A percentile compares a stretch with the other conserved stretches of the same genome.
These are phyloP conservation scores for Amylostereum areolatum DNA, from an alignment of 1,284 basidiomycete genomes.

Conservation along the genomic window DNA sequence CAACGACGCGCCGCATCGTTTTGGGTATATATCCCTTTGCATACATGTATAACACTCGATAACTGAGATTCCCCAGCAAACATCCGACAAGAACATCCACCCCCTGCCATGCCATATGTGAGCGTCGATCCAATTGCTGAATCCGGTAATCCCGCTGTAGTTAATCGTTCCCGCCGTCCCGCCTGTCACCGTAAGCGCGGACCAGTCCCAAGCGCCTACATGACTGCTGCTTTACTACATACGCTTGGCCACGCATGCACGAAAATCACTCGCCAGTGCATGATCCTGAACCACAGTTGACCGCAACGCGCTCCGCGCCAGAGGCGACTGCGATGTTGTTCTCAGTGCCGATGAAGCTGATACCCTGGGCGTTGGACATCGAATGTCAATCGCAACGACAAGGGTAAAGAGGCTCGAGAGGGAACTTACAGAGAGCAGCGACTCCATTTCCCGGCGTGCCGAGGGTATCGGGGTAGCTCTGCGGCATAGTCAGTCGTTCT, in stretches of 20 bases:
- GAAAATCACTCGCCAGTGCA: conserved; percentile 20
- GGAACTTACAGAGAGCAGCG: conserved; percentile 18
- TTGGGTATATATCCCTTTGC: too few relatives aligned
- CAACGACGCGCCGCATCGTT: too few relatives aligned
- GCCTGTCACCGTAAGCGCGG: conserved; percentile 37
- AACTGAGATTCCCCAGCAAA: too few relatives aligned
- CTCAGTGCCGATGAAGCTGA: conserved; percentile 23
- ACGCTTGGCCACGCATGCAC: too few relatives aligned
- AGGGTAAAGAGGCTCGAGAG: background rate
- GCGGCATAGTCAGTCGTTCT: background rate
- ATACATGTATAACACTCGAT: too few relatives aligned
- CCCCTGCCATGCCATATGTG: too few relatives aligned
- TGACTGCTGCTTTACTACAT: too few relatives aligned
- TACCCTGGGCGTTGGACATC: conserved; percentile 13
- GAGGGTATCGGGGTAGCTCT: conserved; percentile 31
- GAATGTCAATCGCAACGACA: background rate
- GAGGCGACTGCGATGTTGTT: conserved; percentile 22
- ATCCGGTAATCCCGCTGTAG: conserved; percentile 28
- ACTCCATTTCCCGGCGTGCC: conserved; percentile 32
- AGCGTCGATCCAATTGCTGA: conserved; percentile 8
- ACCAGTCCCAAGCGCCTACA: conserved; percentile 50
- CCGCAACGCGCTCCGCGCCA: conserved; percentile 22
- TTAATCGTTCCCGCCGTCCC: conserved; percentile 37
- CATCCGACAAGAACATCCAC: too few relatives aligned
- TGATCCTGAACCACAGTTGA: conserved; percentile 24